These are phyloP conservation scores for Oemleria cerasiformis DNA, from an alignment of 306 rosid species.

Conservation along the genomic window DNA sequence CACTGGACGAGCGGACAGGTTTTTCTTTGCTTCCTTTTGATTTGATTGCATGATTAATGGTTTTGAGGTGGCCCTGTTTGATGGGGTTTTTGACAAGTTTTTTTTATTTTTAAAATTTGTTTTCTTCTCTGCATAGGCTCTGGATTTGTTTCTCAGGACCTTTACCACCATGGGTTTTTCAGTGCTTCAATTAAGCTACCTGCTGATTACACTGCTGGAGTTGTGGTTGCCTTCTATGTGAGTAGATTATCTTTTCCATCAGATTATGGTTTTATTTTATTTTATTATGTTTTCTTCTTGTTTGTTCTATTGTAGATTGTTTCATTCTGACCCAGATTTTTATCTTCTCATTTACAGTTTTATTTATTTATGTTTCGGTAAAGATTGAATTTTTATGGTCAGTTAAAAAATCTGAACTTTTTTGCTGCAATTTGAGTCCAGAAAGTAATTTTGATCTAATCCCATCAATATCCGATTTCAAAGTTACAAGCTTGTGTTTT, in stretches of 20 bases:
- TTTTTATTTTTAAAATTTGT: constrained; percentile 5
- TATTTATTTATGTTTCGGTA: background rate
- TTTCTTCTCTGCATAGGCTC: constrained; percentile 53
- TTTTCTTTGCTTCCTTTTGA: background rate
- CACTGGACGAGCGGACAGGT: constrained; percentile 85
- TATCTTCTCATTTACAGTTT: background rate
- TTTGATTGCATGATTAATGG: background rate
- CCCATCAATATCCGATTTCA: background rate
- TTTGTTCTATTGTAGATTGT: background rate
- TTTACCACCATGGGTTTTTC: constrained; percentile 83
- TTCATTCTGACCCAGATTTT: background rate
- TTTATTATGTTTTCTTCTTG: background rate
- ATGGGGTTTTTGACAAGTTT: constrained; percentile 11
- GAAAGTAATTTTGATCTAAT: background rate
- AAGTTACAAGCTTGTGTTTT: background rate
- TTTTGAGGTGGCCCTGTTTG: background rate
- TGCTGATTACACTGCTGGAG: constrained; percentile 91
- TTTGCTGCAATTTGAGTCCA: background rate
- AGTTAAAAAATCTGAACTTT: background rate
- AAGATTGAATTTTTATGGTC: background rate
- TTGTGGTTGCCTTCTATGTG: constrained; percentile 95
- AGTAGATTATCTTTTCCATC: constrained; percentile 34
- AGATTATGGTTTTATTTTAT: background rate
- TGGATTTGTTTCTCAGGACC: constrained; percentile 93
- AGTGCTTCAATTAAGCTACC: constrained; percentile 94